Conservation (phyloP, 306 rosid genomes). For the Cucumis hystrix region DNA sequence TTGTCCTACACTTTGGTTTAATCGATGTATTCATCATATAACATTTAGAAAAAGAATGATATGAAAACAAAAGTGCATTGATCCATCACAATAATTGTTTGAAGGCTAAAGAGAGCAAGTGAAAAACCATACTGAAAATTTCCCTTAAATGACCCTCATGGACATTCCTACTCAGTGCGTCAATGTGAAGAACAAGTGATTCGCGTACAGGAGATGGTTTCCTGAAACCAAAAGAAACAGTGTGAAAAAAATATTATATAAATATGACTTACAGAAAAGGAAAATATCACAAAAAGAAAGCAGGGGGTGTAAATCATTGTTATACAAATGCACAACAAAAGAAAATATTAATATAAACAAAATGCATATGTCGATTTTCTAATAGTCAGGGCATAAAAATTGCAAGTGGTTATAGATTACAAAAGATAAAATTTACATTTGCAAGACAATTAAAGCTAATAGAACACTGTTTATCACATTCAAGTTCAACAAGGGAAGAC, state of each 20-base stretch:
- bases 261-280: background rate
- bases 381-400: background rate
- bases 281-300: background rate
- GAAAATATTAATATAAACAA: background rate
- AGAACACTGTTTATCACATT: background rate
- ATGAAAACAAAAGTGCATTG: background rate
- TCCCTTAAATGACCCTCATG: conserved; percentile 89
- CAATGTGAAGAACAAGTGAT: conserved; percentile 77
- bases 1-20: background rate
- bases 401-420: background rate
- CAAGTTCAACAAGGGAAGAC: background rate
- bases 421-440: background rate
- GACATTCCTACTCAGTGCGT: conserved; percentile 89
- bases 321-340: background rate
- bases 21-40: background rate
- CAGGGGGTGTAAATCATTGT: background rate
- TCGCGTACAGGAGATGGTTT: conserved; percentile 74
- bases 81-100: background rate
- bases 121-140: conserved; percentile 60
- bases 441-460: background rate
- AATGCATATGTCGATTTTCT: background rate
- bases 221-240: conserved; percentile 29
- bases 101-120: background rate
- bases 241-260: background rate
- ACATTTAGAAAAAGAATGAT: background rate